Evolutionary conservation across 495 filamentous ascomycete species (phyloP).

Genomic region (Lasiosphaeris hirsuta): DNA sequence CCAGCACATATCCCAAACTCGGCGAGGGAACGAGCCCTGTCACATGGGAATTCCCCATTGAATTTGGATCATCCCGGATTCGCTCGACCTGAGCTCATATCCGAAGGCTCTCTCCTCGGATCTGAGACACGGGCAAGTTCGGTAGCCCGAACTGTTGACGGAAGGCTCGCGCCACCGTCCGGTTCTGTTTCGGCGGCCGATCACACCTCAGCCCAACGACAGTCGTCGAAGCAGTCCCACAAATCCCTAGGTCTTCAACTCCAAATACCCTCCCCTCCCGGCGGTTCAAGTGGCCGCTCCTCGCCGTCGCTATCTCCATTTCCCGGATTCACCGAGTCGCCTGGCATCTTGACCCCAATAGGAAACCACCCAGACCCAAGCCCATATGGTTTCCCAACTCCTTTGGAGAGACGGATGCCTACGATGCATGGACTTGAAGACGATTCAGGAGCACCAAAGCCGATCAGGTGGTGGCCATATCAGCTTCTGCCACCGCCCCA

Average conservation of each 20-base stretch:
- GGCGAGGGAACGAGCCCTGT: conserved; percentile 30
- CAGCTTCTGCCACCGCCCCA: conserved; percentile 64
- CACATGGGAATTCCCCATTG: conserved; percentile 26
- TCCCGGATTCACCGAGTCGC: conserved; percentile 43
- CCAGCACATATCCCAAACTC: conserved; percentile 3
- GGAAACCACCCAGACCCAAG: conserved; percentile 38
- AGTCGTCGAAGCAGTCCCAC: not conserved
- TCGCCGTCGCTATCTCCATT: conserved; percentile 42
- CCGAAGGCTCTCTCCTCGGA: not conserved
- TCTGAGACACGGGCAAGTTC: conserved; percentile 23
- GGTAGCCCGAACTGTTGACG: conserved; percentile 23
- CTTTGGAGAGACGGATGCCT: conserved; percentile 20
- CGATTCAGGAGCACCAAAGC: conserved; percentile 41
- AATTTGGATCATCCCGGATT: conserved; percentile 16
- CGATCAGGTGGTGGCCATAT: conserved; percentile 72
- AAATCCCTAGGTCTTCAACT: conserved; percentile 16
- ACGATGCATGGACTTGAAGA: conserved; percentile 39
- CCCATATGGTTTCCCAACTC: conserved; percentile 29
- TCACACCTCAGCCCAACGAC: not conserved
- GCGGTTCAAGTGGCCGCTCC: conserved; percentile 48
- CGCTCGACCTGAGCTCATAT: conserved; percentile 2
- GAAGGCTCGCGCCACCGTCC: conserved; percentile 28
- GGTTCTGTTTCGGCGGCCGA: conserved; percentile 1
- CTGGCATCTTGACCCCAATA: conserved; percentile 42
- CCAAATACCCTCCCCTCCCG: conserved; percentile 45